These are phyloP conservation scores for Dactylellina haptotyla DNA, from an alignment of 2,329 filamentous ascomycete genomes.

Conservation along the genomic window DNA sequence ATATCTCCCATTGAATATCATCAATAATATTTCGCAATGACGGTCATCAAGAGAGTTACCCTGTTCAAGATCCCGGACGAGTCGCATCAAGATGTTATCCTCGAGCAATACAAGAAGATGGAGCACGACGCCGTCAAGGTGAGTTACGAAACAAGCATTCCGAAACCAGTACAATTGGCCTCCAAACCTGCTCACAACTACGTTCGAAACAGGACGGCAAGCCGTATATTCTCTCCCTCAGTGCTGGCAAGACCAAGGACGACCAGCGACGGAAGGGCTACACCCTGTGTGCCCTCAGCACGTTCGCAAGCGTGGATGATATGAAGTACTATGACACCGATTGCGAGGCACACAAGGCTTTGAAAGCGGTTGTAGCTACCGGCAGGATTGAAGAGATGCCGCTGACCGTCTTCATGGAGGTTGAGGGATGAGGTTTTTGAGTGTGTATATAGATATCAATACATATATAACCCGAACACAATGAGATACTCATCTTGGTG, in stretches of 20 bases:
- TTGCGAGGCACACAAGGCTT: slow-evolving; percentile 67
- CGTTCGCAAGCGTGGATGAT: slow-evolving; percentile 73
- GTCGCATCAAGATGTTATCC: slow-evolving; percentile 62
- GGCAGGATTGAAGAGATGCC: slow-evolving; percentile 58
- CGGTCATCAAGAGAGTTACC: slow-evolving; percentile 65
- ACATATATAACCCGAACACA: background rate
- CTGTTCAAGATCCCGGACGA: slow-evolving; percentile 67
- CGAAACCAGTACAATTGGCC: background rate
- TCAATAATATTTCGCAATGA: slow-evolving; percentile 5
- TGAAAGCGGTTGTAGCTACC: slow-evolving; percentile 61
- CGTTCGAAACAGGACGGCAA: slow-evolving; percentile 70
- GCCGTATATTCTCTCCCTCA: slow-evolving; percentile 73
- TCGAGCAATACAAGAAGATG: slow-evolving; percentile 64
- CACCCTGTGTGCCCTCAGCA: slow-evolving; percentile 72
- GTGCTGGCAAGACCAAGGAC: slow-evolving; percentile 67
- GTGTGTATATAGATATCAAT: slow-evolving; percentile 15
- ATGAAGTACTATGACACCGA: slow-evolving; percentile 75
- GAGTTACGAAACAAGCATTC: background rate
- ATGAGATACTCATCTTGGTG: background rate
- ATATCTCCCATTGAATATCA: background rate
- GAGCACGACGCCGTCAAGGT: slow-evolving; percentile 64
- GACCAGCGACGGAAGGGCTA: slow-evolving; percentile 73
- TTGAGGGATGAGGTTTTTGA: slow-evolving; percentile 19
- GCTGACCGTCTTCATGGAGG: slow-evolving; percentile 59
- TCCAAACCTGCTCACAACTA: background rate